Conservation (phyloP, 345 rosid genomes). For the Hypericum perforatum region DNA sequence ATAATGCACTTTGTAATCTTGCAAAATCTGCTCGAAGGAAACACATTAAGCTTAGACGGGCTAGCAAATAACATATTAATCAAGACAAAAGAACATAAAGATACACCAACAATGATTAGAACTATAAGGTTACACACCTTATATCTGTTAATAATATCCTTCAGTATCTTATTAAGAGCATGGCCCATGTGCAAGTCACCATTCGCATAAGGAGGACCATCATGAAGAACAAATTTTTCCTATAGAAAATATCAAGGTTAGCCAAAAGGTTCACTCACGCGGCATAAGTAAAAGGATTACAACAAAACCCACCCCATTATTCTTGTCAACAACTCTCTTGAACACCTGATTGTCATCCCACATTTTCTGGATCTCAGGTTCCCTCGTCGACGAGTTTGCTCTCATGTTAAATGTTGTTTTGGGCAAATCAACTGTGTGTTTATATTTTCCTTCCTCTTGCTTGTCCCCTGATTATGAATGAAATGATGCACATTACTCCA, state of each 20-base stretch:
- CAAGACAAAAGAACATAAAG: conserved; percentile 1
- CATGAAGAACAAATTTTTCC: conserved; percentile 86
- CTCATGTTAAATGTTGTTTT: conserved; percentile 84
- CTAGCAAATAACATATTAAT: conserved; percentile 7
- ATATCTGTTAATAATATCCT: conserved; percentile 88
- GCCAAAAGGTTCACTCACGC: conserved; percentile 16
- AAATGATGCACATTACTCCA: conserved; percentile 3
- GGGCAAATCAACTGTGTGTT: conserved; percentile 83
- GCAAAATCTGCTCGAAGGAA: conserved; percentile 57
- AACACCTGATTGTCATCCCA: conserved; percentile 88
- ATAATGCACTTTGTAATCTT: conserved; percentile 71
- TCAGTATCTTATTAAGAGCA: conserved; percentile 90
- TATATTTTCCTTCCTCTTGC: conserved; percentile 82
- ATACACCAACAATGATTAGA: background rate
- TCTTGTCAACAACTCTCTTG: conserved; percentile 58
- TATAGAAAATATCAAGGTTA: conserved; percentile 27
- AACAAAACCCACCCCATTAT: conserved; percentile 56
- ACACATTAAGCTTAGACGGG: background rate
- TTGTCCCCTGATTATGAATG: conserved; percentile 39
- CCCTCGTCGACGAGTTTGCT: conserved; percentile 75
- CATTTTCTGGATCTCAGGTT: conserved; percentile 82
- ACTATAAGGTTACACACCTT: conserved; percentile 39
- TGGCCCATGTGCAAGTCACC: conserved; percentile 93
- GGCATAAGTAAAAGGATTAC: conserved; percentile 9
- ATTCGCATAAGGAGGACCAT: conserved; percentile 97